Base-by-base conservation (phyloP, 192 early-diverging fungal genomes). In the Mortierella alpina region DNA sequence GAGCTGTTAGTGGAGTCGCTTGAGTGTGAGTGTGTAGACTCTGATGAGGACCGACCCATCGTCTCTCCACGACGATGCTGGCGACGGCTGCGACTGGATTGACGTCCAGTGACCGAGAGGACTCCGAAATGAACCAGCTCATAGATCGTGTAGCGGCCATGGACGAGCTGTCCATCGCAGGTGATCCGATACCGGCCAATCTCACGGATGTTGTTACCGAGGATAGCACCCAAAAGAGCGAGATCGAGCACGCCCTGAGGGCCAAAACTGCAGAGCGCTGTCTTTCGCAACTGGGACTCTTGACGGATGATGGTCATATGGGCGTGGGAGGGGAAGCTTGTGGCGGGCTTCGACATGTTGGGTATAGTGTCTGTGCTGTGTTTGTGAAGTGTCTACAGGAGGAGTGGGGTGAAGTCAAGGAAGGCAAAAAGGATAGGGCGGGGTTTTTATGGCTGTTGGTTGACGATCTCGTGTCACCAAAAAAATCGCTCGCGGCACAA, bases 151-250 rank as follows among this genome's bases (percentile, higher is more conserved):
- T 68, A 80, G 18, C 68, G 64, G 2, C 77, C 77, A 0, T 68
- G 64, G 7, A 72, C 66, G 3, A 72, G 39, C 9, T n/a, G 12
- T 0, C 77, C 77, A 46, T 80, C 70, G 47, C 77, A 80, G 51
- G 77, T 80, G 13, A 80, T 70, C 23, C 46, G 55, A 58, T 68
- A 80, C 5, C 77, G 77, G 1, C 77, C 77, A 58, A 80, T 80
- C 49, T 80, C 77, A 6, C 60, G 69, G 31, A 80, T 80, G 40
- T 72, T 72, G 60, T 80, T 80, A 20, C 77, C 77, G 17, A 80
- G 66, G 31, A 80, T 80, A 1, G 77, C 77, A 0, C 77, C 77
- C 7, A 80, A n/a, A 22, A 80, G 23, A 10, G 77, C 77, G 0
- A 80, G 22, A 41, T 80, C 77, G 14, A 66, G 70, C 6, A 67